Conservation (phyloP, 176 grass and related monocot genomes). For the Areca catechu region DNA sequence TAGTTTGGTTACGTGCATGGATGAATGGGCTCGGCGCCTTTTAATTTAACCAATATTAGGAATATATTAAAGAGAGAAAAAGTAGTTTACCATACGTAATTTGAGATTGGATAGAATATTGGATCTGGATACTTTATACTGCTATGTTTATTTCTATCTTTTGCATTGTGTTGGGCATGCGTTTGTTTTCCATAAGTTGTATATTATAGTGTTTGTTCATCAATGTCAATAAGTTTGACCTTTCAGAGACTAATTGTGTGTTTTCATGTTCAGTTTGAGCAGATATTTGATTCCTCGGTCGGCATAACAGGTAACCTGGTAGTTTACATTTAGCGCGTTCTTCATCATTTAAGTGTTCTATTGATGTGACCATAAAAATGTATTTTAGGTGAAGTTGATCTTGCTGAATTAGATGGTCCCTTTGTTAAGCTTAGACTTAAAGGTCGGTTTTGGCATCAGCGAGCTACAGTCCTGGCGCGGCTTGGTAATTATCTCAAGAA, state of each 20-base stretch:
- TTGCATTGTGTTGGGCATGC: too few relatives aligned
- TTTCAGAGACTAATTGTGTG: not conserved
- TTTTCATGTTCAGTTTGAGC: slow-evolving; percentile 50
- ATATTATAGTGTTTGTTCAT: not conserved
- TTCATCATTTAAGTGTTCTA: too few relatives aligned
- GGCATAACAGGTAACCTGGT: slow-evolving; percentile 59
- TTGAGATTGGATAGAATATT: too few relatives aligned
- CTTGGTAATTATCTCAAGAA: slow-evolving; percentile 94
- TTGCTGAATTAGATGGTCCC: slow-evolving; percentile 83
- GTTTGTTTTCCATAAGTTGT: too few relatives aligned
- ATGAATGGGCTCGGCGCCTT: too few relatives aligned
- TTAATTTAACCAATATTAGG: too few relatives aligned
- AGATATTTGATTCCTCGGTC: slow-evolving; percentile 78
- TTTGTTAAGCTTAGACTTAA: slow-evolving; percentile 83
- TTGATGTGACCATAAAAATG: slow-evolving; percentile 10
- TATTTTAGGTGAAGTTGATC: slow-evolving; percentile 48
- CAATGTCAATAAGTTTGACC: not conserved
- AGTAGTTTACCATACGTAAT: too few relatives aligned
- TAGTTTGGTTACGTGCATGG: too few relatives aligned
- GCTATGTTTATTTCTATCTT: too few relatives aligned
- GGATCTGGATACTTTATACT: too few relatives aligned
- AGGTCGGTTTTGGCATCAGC: slow-evolving; percentile 80
- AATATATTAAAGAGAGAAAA: too few relatives aligned
- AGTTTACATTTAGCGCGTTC: too few relatives aligned
- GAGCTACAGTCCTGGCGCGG: slow-evolving; percentile 51